Evolutionary conservation across 2,329 filamentous ascomycete species (phyloP).

Genomic region (Aureobasidium melanogenum): DNA sequence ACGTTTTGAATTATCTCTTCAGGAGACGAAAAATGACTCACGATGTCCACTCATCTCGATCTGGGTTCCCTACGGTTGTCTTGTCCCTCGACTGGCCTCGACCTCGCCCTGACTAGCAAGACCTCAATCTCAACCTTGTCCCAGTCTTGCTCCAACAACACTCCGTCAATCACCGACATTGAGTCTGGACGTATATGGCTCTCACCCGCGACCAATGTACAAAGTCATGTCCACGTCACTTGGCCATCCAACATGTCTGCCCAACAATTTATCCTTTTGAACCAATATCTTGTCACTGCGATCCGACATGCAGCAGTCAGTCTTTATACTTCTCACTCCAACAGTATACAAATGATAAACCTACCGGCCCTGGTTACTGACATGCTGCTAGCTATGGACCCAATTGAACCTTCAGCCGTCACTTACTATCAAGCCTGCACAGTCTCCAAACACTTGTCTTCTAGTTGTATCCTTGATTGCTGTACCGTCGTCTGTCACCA

Average conservation of each 20-base stretch:
- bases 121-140: neutral
- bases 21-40: neutral
- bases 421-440: slow-evolving; percentile 12
- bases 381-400: slow-evolving; percentile 22
- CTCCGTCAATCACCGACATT: neutral
- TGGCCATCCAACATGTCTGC: neutral
- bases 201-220: neutral
- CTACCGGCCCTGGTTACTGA: neutral
- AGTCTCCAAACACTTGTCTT: neutral
- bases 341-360: neutral
- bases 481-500: neutral
- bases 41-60: neutral
- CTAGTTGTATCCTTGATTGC: slow-evolving; percentile 8
- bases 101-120: neutral
- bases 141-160: neutral
- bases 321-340: neutral
- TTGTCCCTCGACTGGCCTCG: slow-evolving; percentile 1
- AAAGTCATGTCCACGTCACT: neutral
- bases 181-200: neutral
- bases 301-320: slow-evolving; percentile 4
- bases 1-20: neutral
- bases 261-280: neutral
- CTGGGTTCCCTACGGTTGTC: neutral
- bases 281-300: neutral
- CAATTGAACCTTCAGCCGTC: slow-evolving; percentile 25